Percentiles rank a stretch among this genome's conserved stretches.
phyloP scores from a whole-genome alignment of 2,329 filamentous ascomycete species.

The Fusarium guadeloupense region DNA sequence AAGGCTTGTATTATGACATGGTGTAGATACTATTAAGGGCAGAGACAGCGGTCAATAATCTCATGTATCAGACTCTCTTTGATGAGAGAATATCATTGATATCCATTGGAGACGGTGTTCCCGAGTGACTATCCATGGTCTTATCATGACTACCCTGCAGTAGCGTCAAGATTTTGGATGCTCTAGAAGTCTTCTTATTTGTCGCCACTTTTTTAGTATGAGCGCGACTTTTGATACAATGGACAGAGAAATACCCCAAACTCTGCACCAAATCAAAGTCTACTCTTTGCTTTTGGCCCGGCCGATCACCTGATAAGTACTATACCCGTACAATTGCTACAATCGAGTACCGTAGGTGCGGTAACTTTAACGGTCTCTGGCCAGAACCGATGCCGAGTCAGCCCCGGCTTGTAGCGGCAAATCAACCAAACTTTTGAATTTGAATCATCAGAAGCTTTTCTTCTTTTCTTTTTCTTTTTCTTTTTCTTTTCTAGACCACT shows the following conservation, averaged over 20 bases:
- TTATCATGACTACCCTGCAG: slow-evolving; percentile 13
- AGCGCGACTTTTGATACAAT: slow-evolving; percentile 1
- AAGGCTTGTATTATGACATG: slow-evolving; percentile 5
- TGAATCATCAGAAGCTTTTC: slow-evolving; percentile 2
- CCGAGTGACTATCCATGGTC: neutral
- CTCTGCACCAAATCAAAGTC: neutral
- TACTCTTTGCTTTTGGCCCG: slow-evolving; percentile 1
- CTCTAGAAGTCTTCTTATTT: slow-evolving; percentile 8
- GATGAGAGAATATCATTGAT: neutral
- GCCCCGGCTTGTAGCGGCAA: slow-evolving; percentile 42
- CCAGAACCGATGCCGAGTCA: slow-evolving; percentile 32
- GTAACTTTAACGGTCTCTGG: slow-evolving; percentile 2
- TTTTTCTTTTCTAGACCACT: neutral
- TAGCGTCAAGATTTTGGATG: neutral
- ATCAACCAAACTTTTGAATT: slow-evolving; percentile 35
- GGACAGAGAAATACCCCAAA: neutral
- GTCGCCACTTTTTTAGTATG: slow-evolving; percentile 30
- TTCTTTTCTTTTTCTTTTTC: slow-evolving; percentile 12
- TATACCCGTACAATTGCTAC: neutral
- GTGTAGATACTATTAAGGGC: slow-evolving; percentile 22
- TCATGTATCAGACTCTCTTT: neutral
- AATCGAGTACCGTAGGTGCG: neutral
- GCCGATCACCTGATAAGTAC: slow-evolving; percentile 28
- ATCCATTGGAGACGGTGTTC: neutral
- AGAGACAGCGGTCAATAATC: slow-evolving; percentile 21